Percentiles rank a stretch among this genome's conserved stretches.
phyloP scores from a whole-genome alignment of 2,329 filamentous ascomycete genomes.

The Cladosporium sp. region DNA sequence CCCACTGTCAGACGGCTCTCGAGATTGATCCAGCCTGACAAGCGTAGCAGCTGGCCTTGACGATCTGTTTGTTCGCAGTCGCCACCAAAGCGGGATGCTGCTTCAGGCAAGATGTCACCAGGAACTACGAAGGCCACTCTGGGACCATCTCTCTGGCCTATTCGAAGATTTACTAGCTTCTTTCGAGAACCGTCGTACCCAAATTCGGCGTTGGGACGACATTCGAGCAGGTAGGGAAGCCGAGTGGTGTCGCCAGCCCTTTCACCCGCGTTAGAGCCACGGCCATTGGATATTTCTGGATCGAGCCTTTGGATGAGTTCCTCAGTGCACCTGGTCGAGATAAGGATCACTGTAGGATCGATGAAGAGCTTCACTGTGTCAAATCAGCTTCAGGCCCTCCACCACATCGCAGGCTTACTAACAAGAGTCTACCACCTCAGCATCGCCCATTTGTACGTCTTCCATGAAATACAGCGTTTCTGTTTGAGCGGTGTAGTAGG shows the following conservation, averaged over 20 bases:
- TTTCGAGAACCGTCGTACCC: slow-evolving; percentile 61
- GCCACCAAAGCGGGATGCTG: slow-evolving; percentile 35
- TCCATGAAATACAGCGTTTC: slow-evolving; percentile 71
- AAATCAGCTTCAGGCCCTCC: slow-evolving; percentile 15
- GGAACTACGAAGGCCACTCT: slow-evolving; percentile 59
- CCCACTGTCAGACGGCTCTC: slow-evolving; percentile 71
- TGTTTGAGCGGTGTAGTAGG: slow-evolving; percentile 70
- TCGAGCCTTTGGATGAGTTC: slow-evolving; percentile 42
- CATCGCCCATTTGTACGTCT: slow-evolving; percentile 65
- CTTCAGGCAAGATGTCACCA: slow-evolving; percentile 43
- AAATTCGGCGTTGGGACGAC: slow-evolving; percentile 70
- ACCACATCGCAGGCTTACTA: slow-evolving; percentile 18
- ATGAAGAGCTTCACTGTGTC: slow-evolving; percentile 56
- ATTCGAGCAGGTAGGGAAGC: slow-evolving; percentile 60
- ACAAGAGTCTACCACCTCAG: slow-evolving; percentile 54
- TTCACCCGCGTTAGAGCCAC: slow-evolving; percentile 23
- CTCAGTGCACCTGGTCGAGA: slow-evolving; percentile 54
- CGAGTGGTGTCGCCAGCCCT: slow-evolving; percentile 42
- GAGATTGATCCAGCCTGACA: slow-evolving; percentile 68
- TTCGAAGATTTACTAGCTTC: slow-evolving; percentile 58
- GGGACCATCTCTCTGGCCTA: slow-evolving; percentile 46
- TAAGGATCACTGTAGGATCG: slow-evolving; percentile 57
- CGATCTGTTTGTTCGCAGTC: slow-evolving; percentile 40
- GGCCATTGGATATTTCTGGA: slow-evolving; percentile 33
- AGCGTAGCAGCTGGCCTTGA: slow-evolving; percentile 62